Conservation (phyloP, 257 asterid species). For the Misopates orontium region DNA sequence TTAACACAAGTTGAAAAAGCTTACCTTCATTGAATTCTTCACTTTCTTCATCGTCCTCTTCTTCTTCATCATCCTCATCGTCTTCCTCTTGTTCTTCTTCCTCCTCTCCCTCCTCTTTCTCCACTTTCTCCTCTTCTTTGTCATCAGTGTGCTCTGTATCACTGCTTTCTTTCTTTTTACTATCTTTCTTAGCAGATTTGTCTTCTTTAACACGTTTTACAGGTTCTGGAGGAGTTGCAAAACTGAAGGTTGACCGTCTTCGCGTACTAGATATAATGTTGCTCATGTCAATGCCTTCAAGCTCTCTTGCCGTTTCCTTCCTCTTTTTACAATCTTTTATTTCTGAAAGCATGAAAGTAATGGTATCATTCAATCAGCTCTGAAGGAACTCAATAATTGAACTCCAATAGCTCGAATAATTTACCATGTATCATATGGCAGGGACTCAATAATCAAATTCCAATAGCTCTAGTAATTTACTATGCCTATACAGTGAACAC, state of each 20-base stretch:
- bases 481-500: conserved; percentile 3
- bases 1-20: conserved; percentile 15
- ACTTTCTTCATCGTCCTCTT: conserved; percentile 40
- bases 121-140: conserved; percentile 10
- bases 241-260: conserved; percentile 79
- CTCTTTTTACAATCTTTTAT: conserved; percentile 81
- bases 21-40: conserved; percentile 84
- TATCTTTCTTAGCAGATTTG: conserved; percentile 36
- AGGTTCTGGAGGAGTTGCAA: conserved; percentile 52
- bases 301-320: conserved; percentile 88
- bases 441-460: neutral
- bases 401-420: neutral
- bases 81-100: conserved; percentile 20
- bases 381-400: neutral
- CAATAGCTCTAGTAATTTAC: neutral
- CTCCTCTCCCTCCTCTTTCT: conserved; percentile 14
- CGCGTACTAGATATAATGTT: conserved; percentile 90
- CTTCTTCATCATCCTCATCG: conserved; percentile 24
- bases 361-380: conserved; percentile 32
- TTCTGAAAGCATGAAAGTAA: conserved; percentile 44
- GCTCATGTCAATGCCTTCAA: conserved; percentile 93
- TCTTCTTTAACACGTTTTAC: conserved; percentile 36
- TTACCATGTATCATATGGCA: no score
- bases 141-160: conserved; percentile 19
- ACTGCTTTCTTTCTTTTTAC: conserved; percentile 34